A percentile compares a stretch with the other conserved stretches of the same genome.
These are phyloP conservation scores for Themeda triandra DNA, from an alignment of 176 grass and related monocot genomes.

Conservation along the genomic window DNA sequence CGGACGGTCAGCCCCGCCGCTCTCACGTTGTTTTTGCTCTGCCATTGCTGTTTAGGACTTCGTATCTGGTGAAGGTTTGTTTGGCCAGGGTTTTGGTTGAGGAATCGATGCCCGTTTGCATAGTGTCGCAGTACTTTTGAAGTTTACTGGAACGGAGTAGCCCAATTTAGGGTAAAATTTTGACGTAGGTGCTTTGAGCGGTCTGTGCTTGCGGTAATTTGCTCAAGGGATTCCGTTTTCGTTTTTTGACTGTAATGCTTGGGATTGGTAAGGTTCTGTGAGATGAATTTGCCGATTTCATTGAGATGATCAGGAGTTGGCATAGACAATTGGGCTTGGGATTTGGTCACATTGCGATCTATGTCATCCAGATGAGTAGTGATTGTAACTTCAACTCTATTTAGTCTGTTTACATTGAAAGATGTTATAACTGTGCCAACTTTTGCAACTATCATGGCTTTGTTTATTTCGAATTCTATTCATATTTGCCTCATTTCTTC, in stretches of 20 bases:
- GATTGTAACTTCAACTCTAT: not conserved
- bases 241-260: not conserved
- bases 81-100: not conserved
- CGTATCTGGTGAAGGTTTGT: not conserved
- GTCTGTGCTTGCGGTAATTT: not conserved
- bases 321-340: not conserved
- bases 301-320: not conserved
- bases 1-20: slow-evolving; percentile 50
- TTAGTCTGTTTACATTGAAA: not conserved
- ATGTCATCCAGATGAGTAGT: not conserved
- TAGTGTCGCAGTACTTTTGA: too few species aligned
- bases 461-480: not conserved
- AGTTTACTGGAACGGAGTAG: not conserved
- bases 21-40: not conserved
- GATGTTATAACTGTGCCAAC: not conserved
- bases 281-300: not conserved
- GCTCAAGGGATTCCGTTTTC: not conserved
- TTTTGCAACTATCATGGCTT: not conserved
- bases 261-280: not conserved
- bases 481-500: not conserved
- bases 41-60: not conserved
- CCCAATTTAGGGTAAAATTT: not conserved
- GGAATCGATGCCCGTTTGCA: too few species aligned
- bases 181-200: not conserved
- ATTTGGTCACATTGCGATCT: not conserved